phyloP scores from a whole-genome alignment of 257 asterid genomes.

The Forsythia viridissima region DNA sequence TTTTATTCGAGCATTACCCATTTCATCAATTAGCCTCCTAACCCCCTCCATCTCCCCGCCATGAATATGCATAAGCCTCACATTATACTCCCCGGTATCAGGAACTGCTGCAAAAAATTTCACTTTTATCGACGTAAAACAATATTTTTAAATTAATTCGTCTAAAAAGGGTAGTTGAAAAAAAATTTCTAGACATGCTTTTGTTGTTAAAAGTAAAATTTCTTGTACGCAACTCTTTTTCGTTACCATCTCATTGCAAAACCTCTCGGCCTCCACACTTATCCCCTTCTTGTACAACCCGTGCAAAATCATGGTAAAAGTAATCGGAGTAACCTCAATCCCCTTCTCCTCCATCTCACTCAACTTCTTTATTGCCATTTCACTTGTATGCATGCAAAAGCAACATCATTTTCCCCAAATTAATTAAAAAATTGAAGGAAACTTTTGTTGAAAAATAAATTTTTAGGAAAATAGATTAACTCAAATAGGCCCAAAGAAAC shows the following conservation, averaged over 20 bases:
- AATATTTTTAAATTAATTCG: too few species aligned
- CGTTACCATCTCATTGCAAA: conserved; percentile 68
- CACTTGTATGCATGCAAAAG: not conserved
- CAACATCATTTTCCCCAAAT: too few species aligned
- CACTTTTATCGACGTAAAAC: too few species aligned
- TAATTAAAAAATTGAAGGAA: too few species aligned
- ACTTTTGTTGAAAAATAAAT: too few species aligned
- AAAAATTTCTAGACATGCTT: too few species aligned
- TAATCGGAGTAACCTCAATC: conserved; percentile 37
- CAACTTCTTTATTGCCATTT: conserved; percentile 53
- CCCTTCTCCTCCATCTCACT: conserved; percentile 64
- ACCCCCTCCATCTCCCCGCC: conserved; percentile 49
- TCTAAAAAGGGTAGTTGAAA: too few species aligned
- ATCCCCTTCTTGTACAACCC: conserved; percentile 53
- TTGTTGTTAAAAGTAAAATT: too few species aligned
- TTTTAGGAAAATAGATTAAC: too few species aligned
- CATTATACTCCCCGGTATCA: conserved; percentile 75
- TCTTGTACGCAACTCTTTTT: conserved; percentile 29
- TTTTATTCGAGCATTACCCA: conserved; percentile 48
- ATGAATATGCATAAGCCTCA: conserved; percentile 47
- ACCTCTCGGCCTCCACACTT: conserved; percentile 54
- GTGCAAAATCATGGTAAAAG: conserved; percentile 57
- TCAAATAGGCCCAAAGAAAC: too few species aligned
- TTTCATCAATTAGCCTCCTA: conserved; percentile 65
- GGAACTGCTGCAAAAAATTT: not conserved